Base-by-base conservation (phyloP, 108 stramenopile genomes). In the Pseudonitzschia pungens region DNA sequence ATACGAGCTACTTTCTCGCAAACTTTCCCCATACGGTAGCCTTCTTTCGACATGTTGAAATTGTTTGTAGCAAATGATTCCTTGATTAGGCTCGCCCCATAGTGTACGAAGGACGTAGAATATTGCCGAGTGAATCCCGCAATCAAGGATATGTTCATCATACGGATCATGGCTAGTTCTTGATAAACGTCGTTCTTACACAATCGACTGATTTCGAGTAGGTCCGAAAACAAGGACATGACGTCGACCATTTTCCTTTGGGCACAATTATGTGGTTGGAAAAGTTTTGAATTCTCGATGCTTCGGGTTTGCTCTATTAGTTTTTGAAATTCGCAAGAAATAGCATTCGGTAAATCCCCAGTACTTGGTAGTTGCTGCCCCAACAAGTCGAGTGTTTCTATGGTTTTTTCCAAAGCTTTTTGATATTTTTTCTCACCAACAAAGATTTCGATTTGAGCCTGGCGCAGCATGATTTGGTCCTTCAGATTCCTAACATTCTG, bases 131-230 rank as follows among this genome's bases (percentile, higher is more conserved):
- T 59, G 29, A 55, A 66, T n/a, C 77, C 77, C n/a, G 26, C 11
- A 2, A 16, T 11, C 55, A 77, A 55, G 0, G 70, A 72, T 36
- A 77, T 29, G 28, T 71, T 69, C 77, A 77, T 77, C 77, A 77
- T 77, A 1, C 71, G 52, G n/a, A 77, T 57, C 55, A 40, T 77
- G 16, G 77, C 77, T 20, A 71, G 32, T 16, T 66, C 65, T 18
- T 32, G n/a, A 42, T 67, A 24, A 29, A 0, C 27, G 40, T 31
- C 33, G 28, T 29, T 62, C 21, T 51, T 15, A 33, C 21, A 51
- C 21, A n/a, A 50, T 67, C 54, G 24, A 33, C 59, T 63, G 12
- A 67, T 59, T 32, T 77, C 70, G 15, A 72, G 42, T 18, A 77
- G 18, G 26, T 36, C 15, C 20, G 70, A 70, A 52, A 77, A 48